A percentile compares a stretch with the other conserved stretches of the same genome.
phyloP scores from a whole-genome alignment of 78 protist genomes.

The Monocercomonoides exilis region DNA sequence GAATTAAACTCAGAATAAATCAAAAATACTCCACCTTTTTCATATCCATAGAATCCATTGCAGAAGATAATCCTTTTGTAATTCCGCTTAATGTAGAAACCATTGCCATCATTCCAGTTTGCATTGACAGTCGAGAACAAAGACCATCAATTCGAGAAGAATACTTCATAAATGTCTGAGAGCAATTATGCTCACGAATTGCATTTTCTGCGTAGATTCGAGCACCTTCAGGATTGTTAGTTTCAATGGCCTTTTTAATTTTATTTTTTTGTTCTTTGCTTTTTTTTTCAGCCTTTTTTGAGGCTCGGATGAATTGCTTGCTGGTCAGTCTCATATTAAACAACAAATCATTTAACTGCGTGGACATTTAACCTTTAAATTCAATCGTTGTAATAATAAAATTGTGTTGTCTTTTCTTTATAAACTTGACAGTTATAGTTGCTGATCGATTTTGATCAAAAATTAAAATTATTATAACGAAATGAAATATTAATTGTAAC shows the following conservation, averaged over 20 bases:
- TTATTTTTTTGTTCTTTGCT: not conserved
- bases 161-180: not conserved
- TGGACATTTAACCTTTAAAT: too few relatives aligned
- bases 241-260: conserved; percentile 9
- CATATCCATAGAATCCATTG: not conserved
- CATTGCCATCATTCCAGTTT: not conserved
- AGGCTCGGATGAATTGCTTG: not conserved
- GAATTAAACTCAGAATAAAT: not conserved
- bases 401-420: too few relatives aligned
- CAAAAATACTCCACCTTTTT: not conserved
- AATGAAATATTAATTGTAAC: too few relatives aligned
- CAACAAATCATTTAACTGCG: not conserved
- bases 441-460: too few relatives aligned
- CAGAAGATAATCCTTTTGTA: not conserved
- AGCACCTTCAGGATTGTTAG: not conserved
- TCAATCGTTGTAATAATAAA: too few relatives aligned
- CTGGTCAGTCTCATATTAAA: not conserved
- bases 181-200: not conserved
- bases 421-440: too few relatives aligned
- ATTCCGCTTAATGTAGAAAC: not conserved
- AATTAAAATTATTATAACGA: too few relatives aligned
- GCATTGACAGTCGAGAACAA: not conserved
- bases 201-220: conserved; percentile 15
- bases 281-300: not conserved
- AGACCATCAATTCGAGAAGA: conserved; percentile 1